Conservation (phyloP, 2,329 filamentous ascomycete species). For the Fragosphaeria purpurea region DNA sequence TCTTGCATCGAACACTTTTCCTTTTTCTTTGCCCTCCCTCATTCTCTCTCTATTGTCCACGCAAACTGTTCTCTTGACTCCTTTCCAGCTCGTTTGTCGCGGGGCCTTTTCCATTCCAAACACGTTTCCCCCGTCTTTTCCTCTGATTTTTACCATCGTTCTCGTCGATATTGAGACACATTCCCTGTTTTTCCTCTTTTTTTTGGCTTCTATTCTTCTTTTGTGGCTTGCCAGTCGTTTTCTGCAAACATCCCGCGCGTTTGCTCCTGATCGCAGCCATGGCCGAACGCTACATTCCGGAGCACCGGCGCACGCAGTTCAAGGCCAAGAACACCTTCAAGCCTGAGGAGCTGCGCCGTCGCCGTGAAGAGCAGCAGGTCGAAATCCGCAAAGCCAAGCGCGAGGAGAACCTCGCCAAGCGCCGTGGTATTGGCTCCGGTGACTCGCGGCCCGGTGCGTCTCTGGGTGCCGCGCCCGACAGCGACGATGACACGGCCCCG, state of each 20-base stretch:
- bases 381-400: conserved; percentile 98
- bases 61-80: background rate
- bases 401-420: conserved; percentile 97
- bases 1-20: background rate
- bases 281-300: conserved; percentile 98
- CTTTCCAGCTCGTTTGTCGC: no score
- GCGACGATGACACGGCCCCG: conserved; percentile 90
- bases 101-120: no score
- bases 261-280: conserved; percentile 46
- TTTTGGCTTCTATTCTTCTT: background rate
- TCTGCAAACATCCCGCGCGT: no score
- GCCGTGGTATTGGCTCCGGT: conserved; percentile 80
- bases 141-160: no score
- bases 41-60: background rate
- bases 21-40: background rate
- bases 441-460: conserved; percentile 72
- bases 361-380: conserved; percentile 97
- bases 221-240: background rate
- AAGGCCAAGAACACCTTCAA: conserved; percentile 99
- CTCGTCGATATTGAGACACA: no score
- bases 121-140: no score
- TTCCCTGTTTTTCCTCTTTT: background rate
- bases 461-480: conserved; percentile 82
- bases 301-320: conserved; percentile 98
- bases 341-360: conserved; percentile 94